Conservation (phyloP, 1,284 basidiomycete genomes). For the Meira miltonrushii region DNA sequence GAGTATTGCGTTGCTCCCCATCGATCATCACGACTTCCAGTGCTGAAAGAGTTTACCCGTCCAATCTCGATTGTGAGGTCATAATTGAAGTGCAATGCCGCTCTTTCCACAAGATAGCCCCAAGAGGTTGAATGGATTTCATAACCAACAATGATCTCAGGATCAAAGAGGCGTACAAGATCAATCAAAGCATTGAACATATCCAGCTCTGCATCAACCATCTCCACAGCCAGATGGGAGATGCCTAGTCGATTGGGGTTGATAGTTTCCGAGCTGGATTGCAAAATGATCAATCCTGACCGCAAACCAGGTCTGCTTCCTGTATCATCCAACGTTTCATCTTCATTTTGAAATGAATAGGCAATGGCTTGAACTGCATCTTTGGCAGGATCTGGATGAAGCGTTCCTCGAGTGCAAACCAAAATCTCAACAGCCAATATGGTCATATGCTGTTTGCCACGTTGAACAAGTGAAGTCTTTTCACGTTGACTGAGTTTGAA, state of each 20-base stretch:
- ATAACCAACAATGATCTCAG: conserved; percentile 87
- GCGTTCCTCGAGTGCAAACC: conserved; percentile 63
- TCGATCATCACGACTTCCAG: conserved; percentile 39
- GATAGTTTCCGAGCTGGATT: conserved; percentile 6
- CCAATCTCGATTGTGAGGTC: conserved; percentile 53
- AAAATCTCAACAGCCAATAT: conserved; percentile 77
- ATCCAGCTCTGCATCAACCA: conserved; percentile 71
- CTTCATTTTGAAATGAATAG: conserved; percentile 64
- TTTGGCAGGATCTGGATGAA: conserved; percentile 66
- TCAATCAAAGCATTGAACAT: conserved; percentile 76
- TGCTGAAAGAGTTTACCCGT: conserved; percentile 41
- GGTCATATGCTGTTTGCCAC: conserved; percentile 72
- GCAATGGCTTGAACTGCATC: conserved; percentile 71
- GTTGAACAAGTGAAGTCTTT: conserved; percentile 36
- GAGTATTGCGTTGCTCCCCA: conserved; percentile 75
- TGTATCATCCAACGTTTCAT: conserved; percentile 48
- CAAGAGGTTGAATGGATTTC: conserved; percentile 82
- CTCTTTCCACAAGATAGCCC: conserved; percentile 79
- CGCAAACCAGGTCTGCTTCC: conserved; percentile 32
- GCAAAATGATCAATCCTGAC: conserved; percentile 34
- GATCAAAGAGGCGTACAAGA: conserved; percentile 71
- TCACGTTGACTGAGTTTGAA: conserved; percentile 43
- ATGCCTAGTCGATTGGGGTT: conserved; percentile 29
- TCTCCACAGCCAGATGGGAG: conserved; percentile 55
- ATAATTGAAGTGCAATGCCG: conserved; percentile 49